Base-by-base conservation (phyloP, 2,329 filamentous ascomycete genomes). In the Neofusicoccum ribis region DNA sequence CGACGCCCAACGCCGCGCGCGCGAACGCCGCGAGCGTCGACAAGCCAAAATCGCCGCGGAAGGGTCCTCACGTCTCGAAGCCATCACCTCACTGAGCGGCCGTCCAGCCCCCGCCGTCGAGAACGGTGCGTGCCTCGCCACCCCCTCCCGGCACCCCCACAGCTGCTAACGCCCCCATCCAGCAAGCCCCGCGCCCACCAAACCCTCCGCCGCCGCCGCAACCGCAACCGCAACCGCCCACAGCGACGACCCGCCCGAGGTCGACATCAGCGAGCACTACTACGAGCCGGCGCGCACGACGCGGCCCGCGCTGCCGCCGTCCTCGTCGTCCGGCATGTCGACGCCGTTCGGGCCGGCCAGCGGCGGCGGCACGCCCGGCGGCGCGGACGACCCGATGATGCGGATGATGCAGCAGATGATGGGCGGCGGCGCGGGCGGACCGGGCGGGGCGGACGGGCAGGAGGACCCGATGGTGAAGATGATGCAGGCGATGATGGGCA, bases 11-110 rank as follows among this genome's bases (percentile, higher is more conserved):
- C 71, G 77, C 65, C 88, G 92, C 77, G 89, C 89, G 43, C 88
- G 91, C 52, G 82, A 92, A 65, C 89, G 91, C 70, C 91, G 92
- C 77, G 91, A 93, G 76, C 87, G 90, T 44, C 86, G 91, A 56
- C 89, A 92, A 76, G 91, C 90, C 65, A 94, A 93, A 82, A 88
- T 93, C 78, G 86, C 85, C 71, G 87, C 88, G 58, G 88, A 89
- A 66, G 91, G 89, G 65, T 86, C 87, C 17, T 85, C 88, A 44
- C 82, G 91, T 67, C 79, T 95, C 67, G 88, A 91, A 72, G 90
- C 86, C 76, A 95, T 95, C 76, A 91, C 89, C 12, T 88, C 89
- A 1, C 79, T 92, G 31, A 76, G 88, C 64, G 88, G 87, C 34
- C 83, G 84, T 31, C 68, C 70, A 31, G 68, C 71, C 12, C 67